Evolutionary conservation across 805 yeast genomes (phyloP).

Genomic region (Yarrowia sp.): DNA sequence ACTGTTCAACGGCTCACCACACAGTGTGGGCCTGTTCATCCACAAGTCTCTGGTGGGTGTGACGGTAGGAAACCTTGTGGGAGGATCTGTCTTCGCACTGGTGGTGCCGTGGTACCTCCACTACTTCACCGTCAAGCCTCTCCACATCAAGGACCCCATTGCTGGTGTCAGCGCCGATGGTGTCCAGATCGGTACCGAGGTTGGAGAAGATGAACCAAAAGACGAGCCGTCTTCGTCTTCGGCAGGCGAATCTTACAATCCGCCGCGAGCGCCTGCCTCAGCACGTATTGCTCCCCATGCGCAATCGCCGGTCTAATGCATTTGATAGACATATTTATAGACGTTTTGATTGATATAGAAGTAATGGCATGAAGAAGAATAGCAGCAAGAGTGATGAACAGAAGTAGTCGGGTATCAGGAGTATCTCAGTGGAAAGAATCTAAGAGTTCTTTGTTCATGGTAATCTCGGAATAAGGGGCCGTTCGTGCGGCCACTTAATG

Average conservation of each 20-base stretch:
- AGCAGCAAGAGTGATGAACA: no score
- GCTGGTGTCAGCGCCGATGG: slow-evolving; percentile 2
- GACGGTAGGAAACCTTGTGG: not conserved
- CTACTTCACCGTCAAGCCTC: not conserved
- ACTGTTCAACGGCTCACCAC: slow-evolving; percentile 13
- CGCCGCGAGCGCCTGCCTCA: not conserved
- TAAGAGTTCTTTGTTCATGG: no score
- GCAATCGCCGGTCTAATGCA: slow-evolving; percentile 13
- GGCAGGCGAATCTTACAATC: not conserved
- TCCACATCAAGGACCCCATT: not conserved
- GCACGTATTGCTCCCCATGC: not conserved
- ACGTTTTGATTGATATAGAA: not conserved
- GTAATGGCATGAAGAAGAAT: not conserved
- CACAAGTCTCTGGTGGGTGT: slow-evolving; percentile 29
- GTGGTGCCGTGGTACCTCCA: not conserved
- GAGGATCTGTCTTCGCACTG: not conserved
- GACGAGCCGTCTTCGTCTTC: slow-evolving; percentile 1
- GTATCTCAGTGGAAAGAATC: no score
- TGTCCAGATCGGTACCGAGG: slow-evolving; percentile 10
- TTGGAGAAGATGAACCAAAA: slow-evolving; percentile 8
- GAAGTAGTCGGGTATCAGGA: no score
- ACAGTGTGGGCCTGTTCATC: slow-evolving; percentile 7
- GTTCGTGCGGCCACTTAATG: no score
- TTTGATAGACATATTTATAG: slow-evolving; percentile 6
- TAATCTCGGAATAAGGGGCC: no score